A percentile compares a stretch with the other conserved stretches of the same genome.
Evolutionary conservation across 345 rosid genomes (phyloP).

Genomic region (Abelmoschus esculentus): DNA sequence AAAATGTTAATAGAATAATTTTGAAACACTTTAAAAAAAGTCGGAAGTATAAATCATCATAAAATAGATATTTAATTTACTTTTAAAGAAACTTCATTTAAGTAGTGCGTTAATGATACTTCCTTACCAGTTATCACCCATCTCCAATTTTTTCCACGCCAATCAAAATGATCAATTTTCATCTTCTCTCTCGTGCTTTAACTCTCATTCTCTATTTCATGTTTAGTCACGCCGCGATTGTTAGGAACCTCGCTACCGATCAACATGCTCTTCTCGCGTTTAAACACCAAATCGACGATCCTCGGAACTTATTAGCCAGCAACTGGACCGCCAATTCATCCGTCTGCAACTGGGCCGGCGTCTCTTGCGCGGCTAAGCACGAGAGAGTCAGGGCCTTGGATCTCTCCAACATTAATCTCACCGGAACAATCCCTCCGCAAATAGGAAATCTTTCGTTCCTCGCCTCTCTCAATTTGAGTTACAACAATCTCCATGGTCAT

Average conservation of each 20-base stretch:
- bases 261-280: constrained; percentile 2
- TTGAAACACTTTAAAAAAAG: too few relatives aligned
- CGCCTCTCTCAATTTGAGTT: neutral
- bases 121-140: too few relatives aligned
- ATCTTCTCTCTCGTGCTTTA: neutral
- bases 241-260: neutral
- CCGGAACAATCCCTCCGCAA: neutral
- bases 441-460: neutral
- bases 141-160: neutral
- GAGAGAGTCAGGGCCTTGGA: neutral
- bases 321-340: neutral
- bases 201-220: neutral
- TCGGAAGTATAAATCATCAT: too few relatives aligned
- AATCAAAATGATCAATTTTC: neutral
- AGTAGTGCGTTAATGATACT: neutral
- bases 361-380: neutral
- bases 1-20: too few relatives aligned
- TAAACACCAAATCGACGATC: neutral
- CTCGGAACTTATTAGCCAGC: neutral
- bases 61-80: too few relatives aligned
- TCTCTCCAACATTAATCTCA: neutral
- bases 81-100: too few relatives aligned
- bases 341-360: neutral
- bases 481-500: neutral
- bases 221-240: neutral